Base-by-base conservation (phyloP, 345 rosid genomes). In the Ricinus communis region DNA sequence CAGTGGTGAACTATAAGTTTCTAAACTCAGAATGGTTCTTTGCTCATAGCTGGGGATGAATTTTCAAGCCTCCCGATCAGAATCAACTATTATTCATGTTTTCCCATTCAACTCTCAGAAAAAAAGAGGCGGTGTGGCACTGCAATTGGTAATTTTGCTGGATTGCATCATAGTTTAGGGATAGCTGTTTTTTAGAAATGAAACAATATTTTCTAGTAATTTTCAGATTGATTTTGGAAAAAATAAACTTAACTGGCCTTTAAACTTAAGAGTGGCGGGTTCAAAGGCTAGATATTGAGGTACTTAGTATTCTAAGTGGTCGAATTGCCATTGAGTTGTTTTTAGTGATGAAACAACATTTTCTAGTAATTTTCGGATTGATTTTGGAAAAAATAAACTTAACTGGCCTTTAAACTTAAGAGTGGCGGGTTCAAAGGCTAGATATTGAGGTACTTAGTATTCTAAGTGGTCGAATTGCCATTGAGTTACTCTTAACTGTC, bases 71-170 rank as follows among this genome's bases (percentile, higher is more conserved):
- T 51, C 85, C 69, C 87, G 91, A 80, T 87, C 93, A 59, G 85
- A 82, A 78, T 88, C 98, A 45, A 78, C 63, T 54, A 75, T 87
- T 71, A 86, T 96, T 67, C 96, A 90, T 80, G 96, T 95, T 66
- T 85, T 86, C 76, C 98, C 99, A 71, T 93, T 96, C 87, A 96
- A 89, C 79, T 96, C 99, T 0, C 95, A 91, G 87, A 96, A 93
- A 74, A 96, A 96, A 78, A 86, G 97, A 62, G 99, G 99, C 22
- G 98, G 98, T 74, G 90, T 87, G 73, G 99, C 99, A 22, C 53
- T 93, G 66, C 82, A 82, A 79, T 74, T 59, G 87, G 97, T 92
- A 86, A 73, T 45, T 52, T 66, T 16, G 41, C 56, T 71, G 70
- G 55, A 62, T 65, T 79, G 31, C 46, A 2, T 3, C 25, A 30